Percentiles rank a stretch among this genome's conserved stretches.
Conservation (phyloP, 106 monocot genomes). For the Gastrodia elata region DNA sequence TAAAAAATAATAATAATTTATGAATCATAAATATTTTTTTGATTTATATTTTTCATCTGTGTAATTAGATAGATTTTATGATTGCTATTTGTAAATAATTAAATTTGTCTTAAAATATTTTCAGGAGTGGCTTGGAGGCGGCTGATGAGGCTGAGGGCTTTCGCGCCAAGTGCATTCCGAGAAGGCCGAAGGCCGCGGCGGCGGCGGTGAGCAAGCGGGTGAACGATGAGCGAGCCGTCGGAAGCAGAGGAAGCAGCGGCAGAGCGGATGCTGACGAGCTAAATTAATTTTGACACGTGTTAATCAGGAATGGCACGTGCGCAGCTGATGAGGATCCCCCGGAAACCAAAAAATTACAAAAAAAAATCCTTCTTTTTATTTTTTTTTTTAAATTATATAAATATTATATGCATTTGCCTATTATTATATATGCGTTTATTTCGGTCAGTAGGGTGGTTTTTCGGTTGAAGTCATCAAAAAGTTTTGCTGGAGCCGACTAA, state of each 20-base stretch:
- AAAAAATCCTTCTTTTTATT: no score
- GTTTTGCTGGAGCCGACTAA: no score
- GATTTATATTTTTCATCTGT: not conserved
- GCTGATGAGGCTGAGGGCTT: constrained; percentile 37
- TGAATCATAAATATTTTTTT: no score
- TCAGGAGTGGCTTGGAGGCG: constrained; percentile 32
- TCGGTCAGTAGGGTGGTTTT: no score
- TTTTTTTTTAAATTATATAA: no score
- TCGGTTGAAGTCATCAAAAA: no score
- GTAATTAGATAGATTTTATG: not conserved
- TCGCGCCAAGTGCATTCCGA: constrained; percentile 67
- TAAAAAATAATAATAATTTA: no score
- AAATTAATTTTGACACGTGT: not conserved
- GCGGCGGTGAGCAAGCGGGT: constrained; percentile 5
- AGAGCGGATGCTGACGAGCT: not conserved
- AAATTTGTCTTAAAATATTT: not conserved
- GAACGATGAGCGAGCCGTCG: constrained; percentile 16
- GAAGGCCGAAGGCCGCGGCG: constrained; percentile 19
- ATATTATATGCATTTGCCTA: no score
- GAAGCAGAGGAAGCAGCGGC: constrained; percentile 24
- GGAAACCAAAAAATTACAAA: no score
- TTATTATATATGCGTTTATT: no score
- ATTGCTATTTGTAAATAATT: no score
- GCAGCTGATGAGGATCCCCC: not conserved
- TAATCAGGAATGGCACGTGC: not conserved